These are phyloP conservation scores for Saccharomycopsis babjevae DNA, from an alignment of 805 yeast genomes.

Conservation along the genomic window DNA sequence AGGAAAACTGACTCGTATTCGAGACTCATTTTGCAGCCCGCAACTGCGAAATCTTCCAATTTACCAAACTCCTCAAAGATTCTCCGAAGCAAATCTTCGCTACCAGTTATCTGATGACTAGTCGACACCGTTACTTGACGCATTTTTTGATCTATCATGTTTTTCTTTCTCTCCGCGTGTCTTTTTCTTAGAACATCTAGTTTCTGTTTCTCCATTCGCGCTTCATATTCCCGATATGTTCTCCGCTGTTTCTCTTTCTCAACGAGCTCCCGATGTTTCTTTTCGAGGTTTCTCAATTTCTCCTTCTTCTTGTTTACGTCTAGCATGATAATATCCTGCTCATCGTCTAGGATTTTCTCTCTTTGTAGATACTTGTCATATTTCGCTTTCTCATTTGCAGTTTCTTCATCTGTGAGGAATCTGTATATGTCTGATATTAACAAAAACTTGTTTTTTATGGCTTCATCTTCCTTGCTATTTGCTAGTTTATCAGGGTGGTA, in stretches of 20 bases:
- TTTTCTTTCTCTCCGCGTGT: not conserved
- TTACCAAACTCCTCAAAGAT: not conserved
- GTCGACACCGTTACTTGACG: not conserved
- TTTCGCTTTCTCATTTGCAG: slow-evolving; percentile 39
- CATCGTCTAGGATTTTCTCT: slow-evolving; percentile 12
- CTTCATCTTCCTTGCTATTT: slow-evolving; percentile 36
- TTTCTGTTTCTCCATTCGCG: not conserved
- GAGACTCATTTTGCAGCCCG: not conserved
- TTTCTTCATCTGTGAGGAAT: slow-evolving; percentile 31
- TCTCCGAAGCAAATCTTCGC: not conserved
- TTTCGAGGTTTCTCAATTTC: not conserved
- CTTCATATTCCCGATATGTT: not conserved
- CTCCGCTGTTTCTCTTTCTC: not conserved
- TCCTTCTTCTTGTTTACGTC: not conserved
- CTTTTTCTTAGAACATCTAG: not conserved
- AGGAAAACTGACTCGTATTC: not conserved
- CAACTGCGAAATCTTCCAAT: not conserved
- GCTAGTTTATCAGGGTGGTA: slow-evolving; percentile 53
- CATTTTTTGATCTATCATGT: not conserved
- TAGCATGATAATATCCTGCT: not conserved
- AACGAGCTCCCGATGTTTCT: not conserved
- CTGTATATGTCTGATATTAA: slow-evolving; percentile 61
- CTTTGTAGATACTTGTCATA: slow-evolving; percentile 44
- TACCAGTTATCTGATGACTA: not conserved
- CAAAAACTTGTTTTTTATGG: slow-evolving; percentile 43